Evolutionary conservation across 768 basidiomycete genomes (phyloP).

Genomic region (Podaxis pistillaris): DNA sequence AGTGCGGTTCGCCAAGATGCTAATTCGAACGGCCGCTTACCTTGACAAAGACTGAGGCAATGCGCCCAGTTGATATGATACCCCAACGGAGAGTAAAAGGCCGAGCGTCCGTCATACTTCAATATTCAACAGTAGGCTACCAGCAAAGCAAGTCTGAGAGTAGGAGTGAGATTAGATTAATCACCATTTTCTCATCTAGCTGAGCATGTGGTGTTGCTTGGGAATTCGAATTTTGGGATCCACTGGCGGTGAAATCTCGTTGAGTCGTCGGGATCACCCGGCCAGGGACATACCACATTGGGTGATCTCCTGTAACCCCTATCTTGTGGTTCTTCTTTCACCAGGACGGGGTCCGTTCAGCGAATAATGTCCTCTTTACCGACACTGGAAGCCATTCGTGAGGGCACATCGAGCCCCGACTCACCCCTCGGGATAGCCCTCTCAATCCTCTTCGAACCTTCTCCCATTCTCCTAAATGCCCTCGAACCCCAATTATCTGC

Average conservation of each 20-base stretch:
- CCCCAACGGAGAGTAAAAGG: conserved; percentile 71
- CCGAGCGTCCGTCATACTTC: conserved; percentile 29
- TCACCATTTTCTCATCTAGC: conserved; percentile 2
- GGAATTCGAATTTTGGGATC: not conserved
- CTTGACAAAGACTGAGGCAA: conserved; percentile 66
- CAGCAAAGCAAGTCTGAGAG: not conserved
- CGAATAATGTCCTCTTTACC: conserved; percentile 31
- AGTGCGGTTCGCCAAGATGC: not conserved
- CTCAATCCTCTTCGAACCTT: conserved; percentile 58
- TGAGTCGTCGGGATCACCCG: conserved; percentile 14
- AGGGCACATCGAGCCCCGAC: conserved; percentile 26
- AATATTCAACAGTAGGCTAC: not conserved
- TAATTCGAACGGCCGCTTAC: conserved; percentile 31
- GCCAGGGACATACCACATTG: not conserved
- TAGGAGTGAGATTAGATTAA: not conserved
- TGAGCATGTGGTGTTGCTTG: not conserved
- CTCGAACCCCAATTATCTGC: conserved; percentile 54
- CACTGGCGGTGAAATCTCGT: conserved; percentile 15
- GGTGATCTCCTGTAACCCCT: conserved; percentile 1
- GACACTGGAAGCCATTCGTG: conserved; percentile 30
- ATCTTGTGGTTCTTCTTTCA: not conserved
- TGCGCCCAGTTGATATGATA: conserved; percentile 80
- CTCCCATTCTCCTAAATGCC: conserved; percentile 48
- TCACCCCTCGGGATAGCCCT: conserved; percentile 37
- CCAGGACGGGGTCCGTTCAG: not conserved